phyloP scores from a whole-genome alignment of 257 asterid species.

The Lithospermum erythrorhizon region DNA sequence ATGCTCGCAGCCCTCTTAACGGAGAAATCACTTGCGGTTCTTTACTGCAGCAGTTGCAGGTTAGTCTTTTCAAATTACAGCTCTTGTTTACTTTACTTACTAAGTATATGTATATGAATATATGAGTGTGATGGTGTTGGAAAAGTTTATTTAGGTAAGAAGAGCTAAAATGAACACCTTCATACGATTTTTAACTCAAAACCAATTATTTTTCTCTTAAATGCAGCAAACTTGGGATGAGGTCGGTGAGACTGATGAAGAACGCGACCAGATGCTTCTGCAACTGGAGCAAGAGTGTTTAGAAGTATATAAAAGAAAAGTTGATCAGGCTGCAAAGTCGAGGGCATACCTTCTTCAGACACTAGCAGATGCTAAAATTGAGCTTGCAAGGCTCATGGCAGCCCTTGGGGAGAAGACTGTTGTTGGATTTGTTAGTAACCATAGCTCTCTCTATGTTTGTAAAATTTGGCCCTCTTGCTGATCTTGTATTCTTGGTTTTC shows the following conservation, averaged over 20 bases:
- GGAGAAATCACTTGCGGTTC: slow-evolving; percentile 74
- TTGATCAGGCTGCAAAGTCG: slow-evolving; percentile 79
- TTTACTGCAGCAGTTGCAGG: slow-evolving; percentile 83
- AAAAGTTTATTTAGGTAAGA: neutral
- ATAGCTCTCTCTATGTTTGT: neutral
- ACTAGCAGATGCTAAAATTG: slow-evolving; percentile 82
- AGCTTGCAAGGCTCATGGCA: slow-evolving; percentile 69
- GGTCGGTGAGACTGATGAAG: slow-evolving; percentile 86
- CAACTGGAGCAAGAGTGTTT: slow-evolving; percentile 88
- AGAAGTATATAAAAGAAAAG: slow-evolving; percentile 87
- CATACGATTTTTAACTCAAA: neutral
- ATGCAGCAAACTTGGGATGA: slow-evolving; percentile 94
- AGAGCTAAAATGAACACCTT: neutral
- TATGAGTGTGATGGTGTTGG: neutral
- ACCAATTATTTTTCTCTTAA: neutral
- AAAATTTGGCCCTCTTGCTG: neutral
- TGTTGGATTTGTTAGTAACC: slow-evolving; percentile 55
- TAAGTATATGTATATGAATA: neutral
- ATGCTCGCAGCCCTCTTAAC: slow-evolving; percentile 38
- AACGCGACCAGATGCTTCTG: slow-evolving; percentile 75
- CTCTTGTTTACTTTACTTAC: neutral
- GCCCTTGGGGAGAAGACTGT: slow-evolving; percentile 81
- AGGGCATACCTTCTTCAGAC: slow-evolving; percentile 79
- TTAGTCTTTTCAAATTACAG: neutral
- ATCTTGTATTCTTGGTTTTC: neutral